Conservation (phyloP, 2,329 filamentous ascomycete species). For the Pestalotiopsis fici region DNA sequence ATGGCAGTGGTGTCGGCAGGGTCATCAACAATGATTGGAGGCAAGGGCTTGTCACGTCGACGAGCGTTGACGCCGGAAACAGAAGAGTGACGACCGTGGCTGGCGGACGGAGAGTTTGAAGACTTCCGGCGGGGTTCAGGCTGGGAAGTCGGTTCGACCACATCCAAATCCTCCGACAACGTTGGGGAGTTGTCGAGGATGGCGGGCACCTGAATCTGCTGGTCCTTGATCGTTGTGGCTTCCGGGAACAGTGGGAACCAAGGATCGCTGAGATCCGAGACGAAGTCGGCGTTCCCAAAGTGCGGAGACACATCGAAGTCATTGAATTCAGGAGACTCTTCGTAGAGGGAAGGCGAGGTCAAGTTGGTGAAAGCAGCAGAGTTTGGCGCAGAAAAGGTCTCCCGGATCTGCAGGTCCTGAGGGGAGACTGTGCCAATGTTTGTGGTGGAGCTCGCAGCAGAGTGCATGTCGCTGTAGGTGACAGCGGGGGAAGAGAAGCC, state of each 20-base stretch:
- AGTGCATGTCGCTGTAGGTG: slow-evolving; percentile 52
- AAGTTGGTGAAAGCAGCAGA: slow-evolving; percentile 81
- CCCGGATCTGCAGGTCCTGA: slow-evolving; percentile 73
- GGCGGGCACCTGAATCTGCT: slow-evolving; percentile 11
- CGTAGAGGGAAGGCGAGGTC: slow-evolving; percentile 79
- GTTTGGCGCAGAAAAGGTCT: slow-evolving; percentile 76
- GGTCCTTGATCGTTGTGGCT: slow-evolving; percentile 26
- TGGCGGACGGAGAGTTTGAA: slow-evolving; percentile 39
- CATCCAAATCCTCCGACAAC: slow-evolving; percentile 51
- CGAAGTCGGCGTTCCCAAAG: slow-evolving; percentile 64
- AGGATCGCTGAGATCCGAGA: slow-evolving; percentile 47
- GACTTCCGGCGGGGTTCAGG: slow-evolving; percentile 46
- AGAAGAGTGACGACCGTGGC: slow-evolving; percentile 62
- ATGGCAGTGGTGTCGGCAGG: slow-evolving; percentile 73
- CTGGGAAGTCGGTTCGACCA: slow-evolving; percentile 39
- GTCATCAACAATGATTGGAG: slow-evolving; percentile 76
- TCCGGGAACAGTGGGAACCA: slow-evolving; percentile 78
- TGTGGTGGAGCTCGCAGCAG: slow-evolving; percentile 48
- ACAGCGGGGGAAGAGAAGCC: slow-evolving; percentile 56
- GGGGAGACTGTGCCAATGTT: slow-evolving; percentile 78
- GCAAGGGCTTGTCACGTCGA: slow-evolving; percentile 78
- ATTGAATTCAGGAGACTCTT: slow-evolving; percentile 73
- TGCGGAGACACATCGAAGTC: slow-evolving; percentile 81
- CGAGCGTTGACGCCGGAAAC: slow-evolving; percentile 71
- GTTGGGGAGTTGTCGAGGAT: slow-evolving; percentile 40